These are phyloP conservation scores for Leccinum incarnatum DNA, from an alignment of 768 basidiomycete species.

Conservation along the genomic window DNA sequence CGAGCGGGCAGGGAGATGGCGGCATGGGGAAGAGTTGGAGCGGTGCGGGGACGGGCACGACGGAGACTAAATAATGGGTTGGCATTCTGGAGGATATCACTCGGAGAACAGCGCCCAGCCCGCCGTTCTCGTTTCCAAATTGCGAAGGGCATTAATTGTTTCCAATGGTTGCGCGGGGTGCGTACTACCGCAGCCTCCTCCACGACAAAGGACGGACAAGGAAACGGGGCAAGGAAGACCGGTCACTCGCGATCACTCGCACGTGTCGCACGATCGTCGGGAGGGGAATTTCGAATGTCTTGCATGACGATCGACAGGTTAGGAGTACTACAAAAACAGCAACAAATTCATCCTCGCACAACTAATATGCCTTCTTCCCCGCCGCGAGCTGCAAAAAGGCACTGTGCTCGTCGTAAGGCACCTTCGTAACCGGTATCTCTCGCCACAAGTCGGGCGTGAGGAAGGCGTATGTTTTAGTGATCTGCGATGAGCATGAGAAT, in stretches of 20 bases:
- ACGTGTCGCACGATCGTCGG: background rate
- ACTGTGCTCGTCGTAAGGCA: conserved; percentile 95
- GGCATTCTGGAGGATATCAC: background rate
- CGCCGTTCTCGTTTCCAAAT: conserved; percentile 9
- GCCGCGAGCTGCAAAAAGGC: conserved; percentile 84
- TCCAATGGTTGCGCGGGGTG: background rate
- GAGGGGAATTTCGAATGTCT: background rate
- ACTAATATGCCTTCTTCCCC: conserved; percentile 70
- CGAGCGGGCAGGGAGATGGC: background rate
- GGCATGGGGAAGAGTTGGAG: conserved; percentile 1
- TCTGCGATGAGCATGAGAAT: conserved; percentile 41
- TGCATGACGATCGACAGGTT: background rate
- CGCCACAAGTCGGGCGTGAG: conserved; percentile 98
- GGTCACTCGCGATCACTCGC: background rate
- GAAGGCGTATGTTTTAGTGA: conserved; percentile 98
- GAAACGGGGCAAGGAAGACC: background rate
- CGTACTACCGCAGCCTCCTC: background rate
- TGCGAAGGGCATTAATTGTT: background rate
- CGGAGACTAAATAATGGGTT: conserved; percentile 5
- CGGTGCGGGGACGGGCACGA: background rate
- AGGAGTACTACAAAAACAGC: background rate
- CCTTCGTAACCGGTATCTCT: conserved; percentile 85
- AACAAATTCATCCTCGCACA: background rate
- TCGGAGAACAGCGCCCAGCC: conserved; percentile 9
- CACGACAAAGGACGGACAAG: background rate